Conservation (phyloP, 192 early-diverging fungal genomes). For the Coemansia sp. region DNA sequence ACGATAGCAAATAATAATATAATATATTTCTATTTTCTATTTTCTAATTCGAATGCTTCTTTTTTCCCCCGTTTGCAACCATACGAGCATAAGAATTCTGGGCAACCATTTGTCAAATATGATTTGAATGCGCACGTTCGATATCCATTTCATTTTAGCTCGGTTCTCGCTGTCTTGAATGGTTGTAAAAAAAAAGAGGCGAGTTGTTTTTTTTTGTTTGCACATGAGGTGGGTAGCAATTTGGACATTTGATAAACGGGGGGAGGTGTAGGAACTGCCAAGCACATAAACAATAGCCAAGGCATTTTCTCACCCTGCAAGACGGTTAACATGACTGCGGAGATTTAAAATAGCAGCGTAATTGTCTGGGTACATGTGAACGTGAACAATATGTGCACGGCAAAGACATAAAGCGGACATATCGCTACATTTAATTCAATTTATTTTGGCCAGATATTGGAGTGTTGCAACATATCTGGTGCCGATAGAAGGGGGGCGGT, state of each 20-base stretch:
- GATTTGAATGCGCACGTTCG: background rate
- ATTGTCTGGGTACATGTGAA: background rate
- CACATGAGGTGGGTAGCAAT: background rate
- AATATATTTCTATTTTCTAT: background rate
- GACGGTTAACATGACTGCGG: slow-evolving; percentile 1
- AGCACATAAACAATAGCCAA: background rate
- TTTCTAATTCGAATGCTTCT: background rate
- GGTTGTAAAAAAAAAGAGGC: background rate
- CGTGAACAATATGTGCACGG: background rate
- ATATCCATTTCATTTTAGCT: background rate
- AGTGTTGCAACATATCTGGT: background rate
- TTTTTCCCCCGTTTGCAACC: background rate
- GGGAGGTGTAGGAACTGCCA: background rate
- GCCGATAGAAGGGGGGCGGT: background rate
- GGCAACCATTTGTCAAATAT: slow-evolving; percentile 3
- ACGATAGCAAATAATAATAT: background rate
- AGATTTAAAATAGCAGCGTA: background rate
- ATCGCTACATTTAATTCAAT: background rate
- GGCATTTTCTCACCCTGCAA: background rate
- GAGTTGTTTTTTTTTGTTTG: background rate
- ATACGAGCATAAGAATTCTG: background rate
- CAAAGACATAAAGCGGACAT: slow-evolving; percentile 3
- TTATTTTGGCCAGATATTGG: background rate
- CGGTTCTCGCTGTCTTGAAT: background rate
- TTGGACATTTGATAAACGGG: background rate